Evolutionary conservation across 1,139 yeast species (phyloP).

Genomic region (Tardiomyces depauwii): DNA sequence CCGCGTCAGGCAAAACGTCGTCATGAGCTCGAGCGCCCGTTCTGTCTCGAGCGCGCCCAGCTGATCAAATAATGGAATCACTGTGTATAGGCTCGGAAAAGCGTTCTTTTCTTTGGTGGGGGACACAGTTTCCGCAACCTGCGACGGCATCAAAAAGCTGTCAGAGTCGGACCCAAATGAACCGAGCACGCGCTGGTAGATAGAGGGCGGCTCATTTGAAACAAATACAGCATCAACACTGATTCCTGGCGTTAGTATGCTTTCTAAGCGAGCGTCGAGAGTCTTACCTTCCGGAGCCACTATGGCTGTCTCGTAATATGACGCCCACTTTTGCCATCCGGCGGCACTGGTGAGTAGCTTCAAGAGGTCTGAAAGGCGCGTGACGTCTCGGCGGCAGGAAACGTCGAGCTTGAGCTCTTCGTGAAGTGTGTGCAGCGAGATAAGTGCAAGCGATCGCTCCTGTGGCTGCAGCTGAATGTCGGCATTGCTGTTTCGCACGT

Average conservation of each 20-base stretch:
- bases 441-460: constrained; percentile 48
- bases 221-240: neutral
- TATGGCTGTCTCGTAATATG: constrained; percentile 33
- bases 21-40: constrained; percentile 34
- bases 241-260: neutral
- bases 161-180: neutral
- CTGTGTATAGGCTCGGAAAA: neutral
- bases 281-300: constrained; percentile 34
- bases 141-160: neutral
- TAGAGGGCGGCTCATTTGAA: neutral
- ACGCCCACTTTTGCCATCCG: constrained; percentile 72
- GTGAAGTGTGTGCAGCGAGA: constrained; percentile 62
- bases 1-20: constrained; percentile 40
- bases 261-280: constrained; percentile 30
- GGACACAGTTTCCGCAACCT: neutral
- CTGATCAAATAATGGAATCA: neutral
- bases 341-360: constrained; percentile 54
- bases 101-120: neutral
- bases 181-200: neutral
- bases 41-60: neutral
- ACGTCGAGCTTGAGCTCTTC: constrained; percentile 64
- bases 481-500: neutral
- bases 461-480: neutral
- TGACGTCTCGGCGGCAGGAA: constrained; percentile 29
- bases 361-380: constrained; percentile 41